phyloP scores from a whole-genome alignment of 164 flowering plant species.

The Cinnamomum chago region DNA sequence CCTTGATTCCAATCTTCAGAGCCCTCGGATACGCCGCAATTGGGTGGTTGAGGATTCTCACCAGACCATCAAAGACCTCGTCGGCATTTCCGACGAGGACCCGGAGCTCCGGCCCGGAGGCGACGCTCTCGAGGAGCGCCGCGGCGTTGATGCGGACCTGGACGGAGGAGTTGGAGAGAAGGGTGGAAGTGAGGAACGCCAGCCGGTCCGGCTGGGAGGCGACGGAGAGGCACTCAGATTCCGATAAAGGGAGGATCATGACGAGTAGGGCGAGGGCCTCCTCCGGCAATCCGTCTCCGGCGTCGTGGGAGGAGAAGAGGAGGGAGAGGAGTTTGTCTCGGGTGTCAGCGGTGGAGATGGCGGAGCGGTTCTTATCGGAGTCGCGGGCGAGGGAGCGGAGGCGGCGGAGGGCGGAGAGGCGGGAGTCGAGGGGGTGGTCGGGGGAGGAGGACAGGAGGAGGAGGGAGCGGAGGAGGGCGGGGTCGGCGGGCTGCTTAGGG shows the following conservation, averaged over 20 bases:
- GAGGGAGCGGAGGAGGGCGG: constrained; percentile 46
- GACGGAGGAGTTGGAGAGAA: constrained; percentile 50
- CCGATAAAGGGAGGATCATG: constrained; percentile 49
- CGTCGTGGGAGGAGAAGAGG: constrained; percentile 25
- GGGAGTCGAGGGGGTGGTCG: constrained; percentile 23
- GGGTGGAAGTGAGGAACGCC: constrained; percentile 24
- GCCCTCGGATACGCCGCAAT: constrained; percentile 47
- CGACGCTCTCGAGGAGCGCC: constrained; percentile 54
- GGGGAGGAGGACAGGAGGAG: constrained; percentile 36
- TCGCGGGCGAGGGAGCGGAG: constrained; percentile 69
- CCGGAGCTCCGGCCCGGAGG: constrained; percentile 63
- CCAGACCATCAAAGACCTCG: constrained; percentile 57
- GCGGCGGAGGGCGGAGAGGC: constrained; percentile 55
- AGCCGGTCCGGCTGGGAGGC: constrained; percentile 49
- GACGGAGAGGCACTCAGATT: constrained; percentile 40
- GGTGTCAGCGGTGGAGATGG: constrained; percentile 45
- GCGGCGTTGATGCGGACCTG: constrained; percentile 76
- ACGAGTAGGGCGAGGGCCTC: constrained; percentile 65
- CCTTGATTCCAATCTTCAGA: constrained; percentile 55
- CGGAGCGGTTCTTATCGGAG: constrained; percentile 68
- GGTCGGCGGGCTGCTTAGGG: constrained; percentile 96
- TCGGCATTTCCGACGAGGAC: constrained; percentile 38
- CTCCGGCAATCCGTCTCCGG: constrained; percentile 24
- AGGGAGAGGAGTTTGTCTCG: constrained; percentile 30
- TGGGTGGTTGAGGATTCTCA: constrained; percentile 40